These are phyloP conservation scores for Eremothecium cymbalariae DNA, from an alignment of 1,139 yeast species.

Conservation along the genomic window DNA sequence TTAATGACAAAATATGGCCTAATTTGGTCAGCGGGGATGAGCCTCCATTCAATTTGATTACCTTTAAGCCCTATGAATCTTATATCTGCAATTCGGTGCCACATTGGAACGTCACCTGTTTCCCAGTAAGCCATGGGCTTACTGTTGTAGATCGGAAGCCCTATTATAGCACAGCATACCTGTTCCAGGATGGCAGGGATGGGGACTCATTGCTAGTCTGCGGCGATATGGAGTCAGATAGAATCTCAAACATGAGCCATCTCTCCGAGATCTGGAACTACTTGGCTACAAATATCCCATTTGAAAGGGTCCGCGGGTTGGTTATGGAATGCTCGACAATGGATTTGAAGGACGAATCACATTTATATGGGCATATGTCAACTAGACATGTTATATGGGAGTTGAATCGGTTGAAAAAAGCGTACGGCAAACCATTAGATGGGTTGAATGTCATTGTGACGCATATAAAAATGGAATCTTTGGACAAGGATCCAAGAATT, in stretches of 20 bases:
- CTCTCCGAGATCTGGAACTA: conserved; percentile 50
- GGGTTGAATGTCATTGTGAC: conserved; percentile 50
- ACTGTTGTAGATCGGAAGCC: conserved; percentile 12
- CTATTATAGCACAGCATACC: conserved; percentile 44
- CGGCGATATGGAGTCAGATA: conserved; percentile 78
- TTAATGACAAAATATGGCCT: conserved; percentile 81
- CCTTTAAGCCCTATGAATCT: conserved; percentile 15
- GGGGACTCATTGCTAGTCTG: conserved; percentile 46
- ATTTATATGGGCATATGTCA: conserved; percentile 71
- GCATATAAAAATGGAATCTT: conserved; percentile 59
- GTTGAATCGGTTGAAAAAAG: conserved; percentile 36
- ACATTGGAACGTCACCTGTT: conserved; percentile 18
- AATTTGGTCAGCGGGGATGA: conserved; percentile 7
- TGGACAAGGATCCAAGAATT: conserved; percentile 45
- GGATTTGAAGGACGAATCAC: conserved; percentile 38
- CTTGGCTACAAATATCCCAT: conserved; percentile 42
- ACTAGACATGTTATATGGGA: conserved; percentile 58
- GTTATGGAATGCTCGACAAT: conserved; percentile 71
- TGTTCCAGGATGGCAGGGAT: conserved; percentile 36
- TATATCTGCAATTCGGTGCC: conserved; percentile 6
- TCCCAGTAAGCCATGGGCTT: conserved; percentile 33
- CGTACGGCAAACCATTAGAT: conserved; percentile 13
- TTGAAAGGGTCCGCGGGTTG: conserved; percentile 41
- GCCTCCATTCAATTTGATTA: conserved; percentile 8
- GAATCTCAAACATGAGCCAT: conserved; percentile 36